Base-by-base conservation (phyloP, 1,284 basidiomycete genomes). In the Austroboletus niveus region DNA sequence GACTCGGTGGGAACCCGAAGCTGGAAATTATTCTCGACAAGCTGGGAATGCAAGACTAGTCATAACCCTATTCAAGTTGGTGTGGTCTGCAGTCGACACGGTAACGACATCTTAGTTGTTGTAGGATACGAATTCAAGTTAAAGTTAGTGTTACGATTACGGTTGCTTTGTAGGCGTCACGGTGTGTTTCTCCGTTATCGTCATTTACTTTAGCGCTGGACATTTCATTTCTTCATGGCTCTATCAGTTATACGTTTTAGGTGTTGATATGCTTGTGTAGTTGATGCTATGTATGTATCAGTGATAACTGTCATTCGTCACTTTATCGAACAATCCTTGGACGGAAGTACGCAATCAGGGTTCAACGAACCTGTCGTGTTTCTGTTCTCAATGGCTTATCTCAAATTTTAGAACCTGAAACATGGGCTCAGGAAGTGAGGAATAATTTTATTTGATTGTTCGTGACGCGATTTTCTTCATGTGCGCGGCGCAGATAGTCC, bases 1-100 rank as follows among this genome's bases (percentile, higher is more conserved):
- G 59, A 50, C 57, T 66, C 1, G 64, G 64, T 20, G 64, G 66
- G 22, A 66, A 66, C 40, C 48, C 53, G 2, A 52, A 54, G 45
- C 38, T 66, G 8, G 61, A 65, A 50, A 54, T 51, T 6, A 64
- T 68, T 39, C 47, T 66, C 24, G 48, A 59, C 11, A 62, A 56
- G 24, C 51, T 66, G 20, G 12, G 45, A 7, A 49, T 63, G 17
- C n/a, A n/a, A 32, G 15, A 17, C 42, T 14, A 17, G 36, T 17
- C 4, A 10, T 6, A 29, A 7, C 27, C 7, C 6, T 29, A 29
- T 29, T 29, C 27, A 29, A 29, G 27, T 29, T 29, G 27, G 27
- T 7, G 27, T 27, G 22, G 27, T 29, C 27, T 7, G 8, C 27
- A 29, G 8, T 29, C 27, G 8, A 7, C 6, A 29, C 27, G 4